Conservation (phyloP, 2,329 filamentous ascomycete species). For the Talaromyces sp. region DNA sequence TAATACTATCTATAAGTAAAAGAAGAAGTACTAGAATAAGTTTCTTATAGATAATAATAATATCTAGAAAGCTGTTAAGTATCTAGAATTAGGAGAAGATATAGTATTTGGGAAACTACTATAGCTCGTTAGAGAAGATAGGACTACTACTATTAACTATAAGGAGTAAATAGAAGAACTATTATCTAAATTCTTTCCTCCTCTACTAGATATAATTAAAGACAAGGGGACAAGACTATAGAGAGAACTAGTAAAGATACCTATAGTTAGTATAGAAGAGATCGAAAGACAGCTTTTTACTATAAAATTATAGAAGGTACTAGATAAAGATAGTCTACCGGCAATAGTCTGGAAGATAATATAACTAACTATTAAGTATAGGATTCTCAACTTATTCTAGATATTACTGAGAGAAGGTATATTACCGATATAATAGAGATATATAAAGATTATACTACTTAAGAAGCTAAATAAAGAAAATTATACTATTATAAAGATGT, state of each 20-base stretch:
- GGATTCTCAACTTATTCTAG: conserved; percentile 6
- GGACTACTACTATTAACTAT: conserved; percentile 15
- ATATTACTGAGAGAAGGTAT: conserved; percentile 6
- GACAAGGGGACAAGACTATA: conserved; percentile 18
- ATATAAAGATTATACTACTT: conserved; percentile 15
- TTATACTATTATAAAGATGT: conserved; percentile 20
- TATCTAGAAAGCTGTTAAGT: conserved; percentile 30
- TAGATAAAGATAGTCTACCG: conserved; percentile 16
- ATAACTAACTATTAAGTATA: conserved; percentile 24
- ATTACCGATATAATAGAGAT: conserved; percentile 7
- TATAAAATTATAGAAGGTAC: conserved; percentile 16
- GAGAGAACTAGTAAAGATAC: conserved; percentile 15
- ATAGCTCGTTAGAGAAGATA: conserved; percentile 19
- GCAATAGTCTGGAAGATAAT: conserved; percentile 26
- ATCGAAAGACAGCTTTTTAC: conserved; percentile 13
- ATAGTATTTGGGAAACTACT: conserved; percentile 18
- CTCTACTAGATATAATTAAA: conserved; percentile 15
- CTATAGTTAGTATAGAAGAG: conserved; percentile 25
- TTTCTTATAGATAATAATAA: conserved; percentile 29
- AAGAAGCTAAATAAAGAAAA: conserved; percentile 11
- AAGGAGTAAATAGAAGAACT: conserved; percentile 18
- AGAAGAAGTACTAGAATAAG: conserved; percentile 30
- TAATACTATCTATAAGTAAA: conserved; percentile 15
- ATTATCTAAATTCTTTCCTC: conserved; percentile 18
- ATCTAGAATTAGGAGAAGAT: conserved; percentile 23